Base-by-base conservation (phyloP, 2,329 filamentous ascomycete genomes). In the Didymella exigua region DNA sequence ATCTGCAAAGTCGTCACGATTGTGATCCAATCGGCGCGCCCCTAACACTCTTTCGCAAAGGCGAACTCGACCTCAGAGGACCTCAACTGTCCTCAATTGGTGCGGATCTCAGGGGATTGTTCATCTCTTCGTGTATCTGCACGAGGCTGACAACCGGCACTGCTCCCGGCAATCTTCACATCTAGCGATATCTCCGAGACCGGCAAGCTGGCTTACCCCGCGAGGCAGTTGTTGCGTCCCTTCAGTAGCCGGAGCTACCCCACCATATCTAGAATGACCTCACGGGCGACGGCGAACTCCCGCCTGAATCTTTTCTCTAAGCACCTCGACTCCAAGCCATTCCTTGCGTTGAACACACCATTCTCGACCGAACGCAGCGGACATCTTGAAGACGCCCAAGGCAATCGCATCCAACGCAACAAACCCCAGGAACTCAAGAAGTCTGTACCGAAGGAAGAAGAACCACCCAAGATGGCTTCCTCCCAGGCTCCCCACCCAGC, bases 401-500 rank as follows among this genome's bases (percentile, higher is more conserved):
- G 82, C 34, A 69, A 68, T 46, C 59, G 56, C 55, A 67, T 68
- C 50, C 45, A 38, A 18, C 41, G 43, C 31, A 40, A 42, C 23
- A 48, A 48, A 18, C 52, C 51, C 13, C 48, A 53, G 24, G 38
- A 19, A 19, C 2, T 40, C 16, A 58, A 59, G 47, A 58, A 70
- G 42, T 46, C 38, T 24, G 49, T 47, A 8, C 44, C 49, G n/a
- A 59, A 59, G 38, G 56, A 48, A 41, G 47, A 50, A 45, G 49
- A 65, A 58, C 26, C 48, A 37, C 58, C 56, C 27, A 60, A 65
- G 55, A 59, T 63, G 26, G 86, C 86, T 83, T 86, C 84, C 34
- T 73, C 69, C 50, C 85, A 88, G 77, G 69, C 83, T 49, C 76
- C 82, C 51, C 86, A 89, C 72, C 81, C 85, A 48, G 88, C 93